A percentile compares a stretch with the other conserved stretches of the same genome.
Conservation (phyloP, 163 green algal genomes). For the Prototheca cutis region DNA sequence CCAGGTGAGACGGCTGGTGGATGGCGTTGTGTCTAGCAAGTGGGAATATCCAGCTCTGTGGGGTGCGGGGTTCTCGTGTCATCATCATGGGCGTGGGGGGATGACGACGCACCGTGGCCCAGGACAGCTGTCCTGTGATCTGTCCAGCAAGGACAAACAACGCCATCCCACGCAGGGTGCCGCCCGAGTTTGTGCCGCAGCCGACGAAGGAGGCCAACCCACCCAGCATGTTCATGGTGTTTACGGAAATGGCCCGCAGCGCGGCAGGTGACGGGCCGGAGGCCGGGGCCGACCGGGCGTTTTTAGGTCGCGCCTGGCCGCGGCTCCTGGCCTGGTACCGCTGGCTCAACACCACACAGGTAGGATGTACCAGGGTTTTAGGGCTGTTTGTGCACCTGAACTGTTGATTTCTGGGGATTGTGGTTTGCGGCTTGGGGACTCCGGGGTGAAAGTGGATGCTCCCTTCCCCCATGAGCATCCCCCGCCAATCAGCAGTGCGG, state of each 20-base stretch:
- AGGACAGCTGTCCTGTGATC: not conserved
- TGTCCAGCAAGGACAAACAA: not conserved
- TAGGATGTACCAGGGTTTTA: too few species aligned
- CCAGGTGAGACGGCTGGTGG: not conserved
- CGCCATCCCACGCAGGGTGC: constrained; percentile 39
- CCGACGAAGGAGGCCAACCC: constrained; percentile 78
- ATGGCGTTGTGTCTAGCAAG: too few species aligned
- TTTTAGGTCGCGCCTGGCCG: constrained; percentile 60
- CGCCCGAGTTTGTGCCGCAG: constrained; percentile 71
- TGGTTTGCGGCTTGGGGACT: too few species aligned
- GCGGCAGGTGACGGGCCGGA: constrained; percentile 1
- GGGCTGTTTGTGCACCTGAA: too few species aligned
- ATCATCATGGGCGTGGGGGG: too few species aligned
- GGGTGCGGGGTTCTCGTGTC: too few species aligned
- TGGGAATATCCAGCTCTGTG: too few species aligned
- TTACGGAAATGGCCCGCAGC: constrained; percentile 40
- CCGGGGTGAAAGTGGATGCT: too few species aligned
- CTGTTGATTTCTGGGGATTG: too few species aligned
- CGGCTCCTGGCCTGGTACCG: constrained; percentile 69
- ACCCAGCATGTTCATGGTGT: constrained; percentile 79
- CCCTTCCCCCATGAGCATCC: too few species aligned
- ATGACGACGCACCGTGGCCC: too few species aligned
- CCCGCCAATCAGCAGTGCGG: too few species aligned
- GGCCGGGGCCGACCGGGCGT: constrained; percentile 13
- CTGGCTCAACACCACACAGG: constrained; percentile 78